Conservation (phyloP, 768 basidiomycete species). For the Pulveroboletus ravenelii region DNA sequence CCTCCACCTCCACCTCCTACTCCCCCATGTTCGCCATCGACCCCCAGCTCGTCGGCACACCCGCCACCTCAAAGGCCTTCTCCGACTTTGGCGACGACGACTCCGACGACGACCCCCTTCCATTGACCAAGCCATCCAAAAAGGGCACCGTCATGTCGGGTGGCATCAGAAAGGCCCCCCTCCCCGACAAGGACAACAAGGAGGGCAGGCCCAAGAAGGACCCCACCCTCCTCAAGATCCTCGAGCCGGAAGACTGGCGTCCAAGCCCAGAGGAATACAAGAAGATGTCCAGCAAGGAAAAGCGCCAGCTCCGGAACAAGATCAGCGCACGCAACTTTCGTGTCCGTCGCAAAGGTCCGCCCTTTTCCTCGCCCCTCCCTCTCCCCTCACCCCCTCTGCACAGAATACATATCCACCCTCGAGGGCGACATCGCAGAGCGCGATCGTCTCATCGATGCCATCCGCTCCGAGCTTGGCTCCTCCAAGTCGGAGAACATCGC, state of each 20-base stretch:
- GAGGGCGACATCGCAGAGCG: slow-evolving; percentile 92
- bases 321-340: slow-evolving; percentile 93
- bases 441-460: slow-evolving; percentile 84
- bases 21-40: slow-evolving; percentile 52
- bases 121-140: slow-evolving; percentile 47
- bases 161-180: slow-evolving; percentile 61
- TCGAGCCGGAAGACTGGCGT: slow-evolving; percentile 68
- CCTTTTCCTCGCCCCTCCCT: not conserved
- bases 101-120: slow-evolving; percentile 27
- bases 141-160: slow-evolving; percentile 71
- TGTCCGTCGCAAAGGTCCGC: slow-evolving; percentile 83
- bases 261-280: slow-evolving; percentile 91
- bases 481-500: slow-evolving; percentile 80
- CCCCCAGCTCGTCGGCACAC: slow-evolving; percentile 71
- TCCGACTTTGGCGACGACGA: slow-evolving; percentile 43
- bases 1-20: slow-evolving; percentile 18
- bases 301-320: slow-evolving; percentile 94
- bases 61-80: slow-evolving; percentile 41
- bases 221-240: slow-evolving; percentile 18
- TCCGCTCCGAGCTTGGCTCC: slow-evolving; percentile 76
- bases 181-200: slow-evolving; percentile 33
- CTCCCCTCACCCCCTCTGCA: not conserved
- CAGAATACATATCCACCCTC: slow-evolving; percentile 92
- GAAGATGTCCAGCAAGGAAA: slow-evolving; percentile 94
- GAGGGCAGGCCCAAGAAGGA: slow-evolving; percentile 27